These are phyloP conservation scores for Hygrocybe punicea DNA, from an alignment of 768 basidiomycete genomes.

Conservation along the genomic window DNA sequence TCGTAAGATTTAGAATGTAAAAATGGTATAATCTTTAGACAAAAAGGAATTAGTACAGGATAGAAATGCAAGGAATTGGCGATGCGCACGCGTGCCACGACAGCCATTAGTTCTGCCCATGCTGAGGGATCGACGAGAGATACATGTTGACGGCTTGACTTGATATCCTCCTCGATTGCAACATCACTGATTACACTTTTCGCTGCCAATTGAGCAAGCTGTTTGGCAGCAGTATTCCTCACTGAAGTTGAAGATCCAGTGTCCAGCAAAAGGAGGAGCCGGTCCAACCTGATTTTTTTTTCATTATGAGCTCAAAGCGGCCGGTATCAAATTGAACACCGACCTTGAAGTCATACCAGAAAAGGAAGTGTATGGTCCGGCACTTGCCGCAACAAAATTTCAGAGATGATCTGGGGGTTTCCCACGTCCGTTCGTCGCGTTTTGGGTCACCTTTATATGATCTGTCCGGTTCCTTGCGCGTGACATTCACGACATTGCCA, in stretches of 20 bases:
- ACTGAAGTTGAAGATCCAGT: slow-evolving; percentile 89
- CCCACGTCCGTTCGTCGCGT: slow-evolving; percentile 41
- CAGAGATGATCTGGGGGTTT: slow-evolving; percentile 54
- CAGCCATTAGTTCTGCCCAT: slow-evolving; percentile 88
- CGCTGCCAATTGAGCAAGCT: slow-evolving; percentile 87
- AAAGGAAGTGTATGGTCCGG: slow-evolving; percentile 47
- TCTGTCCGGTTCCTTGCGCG: slow-evolving; percentile 46
- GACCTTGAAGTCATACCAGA: slow-evolving; percentile 78
- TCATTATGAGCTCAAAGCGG: not conserved
- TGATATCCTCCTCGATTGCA: slow-evolving; percentile 73
- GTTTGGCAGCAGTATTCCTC: slow-evolving; percentile 93
- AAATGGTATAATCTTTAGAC: slow-evolving; percentile 75
- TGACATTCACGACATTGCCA: slow-evolving; percentile 37
- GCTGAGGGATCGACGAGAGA: slow-evolving; percentile 63
- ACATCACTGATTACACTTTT: slow-evolving; percentile 83
- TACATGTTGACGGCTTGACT: slow-evolving; percentile 56
- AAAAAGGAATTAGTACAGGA: slow-evolving; percentile 9
- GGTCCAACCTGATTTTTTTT: slow-evolving; percentile 70
- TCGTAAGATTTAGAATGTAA: slow-evolving; percentile 91
- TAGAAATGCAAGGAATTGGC: slow-evolving; percentile 1
- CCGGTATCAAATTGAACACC: slow-evolving; percentile 13
- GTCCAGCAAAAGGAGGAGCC: slow-evolving; percentile 92
- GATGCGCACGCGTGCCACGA: slow-evolving; percentile 75
- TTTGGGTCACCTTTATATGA: slow-evolving; percentile 42
- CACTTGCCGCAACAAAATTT: slow-evolving; percentile 35